Conservation (phyloP, 306 rosid genomes). For the Prunus davidiana region DNA sequence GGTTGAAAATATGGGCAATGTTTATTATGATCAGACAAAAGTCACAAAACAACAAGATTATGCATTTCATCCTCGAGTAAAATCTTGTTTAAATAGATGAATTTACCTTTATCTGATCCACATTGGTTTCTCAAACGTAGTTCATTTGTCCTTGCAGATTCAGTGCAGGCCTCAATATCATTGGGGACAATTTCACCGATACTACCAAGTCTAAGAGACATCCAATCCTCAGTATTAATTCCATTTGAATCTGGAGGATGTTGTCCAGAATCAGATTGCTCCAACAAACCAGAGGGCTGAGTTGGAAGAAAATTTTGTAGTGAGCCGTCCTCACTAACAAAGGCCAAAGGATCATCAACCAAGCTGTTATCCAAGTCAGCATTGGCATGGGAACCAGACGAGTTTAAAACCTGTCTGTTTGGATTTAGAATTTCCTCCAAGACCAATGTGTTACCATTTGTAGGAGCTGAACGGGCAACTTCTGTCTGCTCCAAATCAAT, state of each 20-base stretch:
- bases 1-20: background rate
- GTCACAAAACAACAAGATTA: background rate
- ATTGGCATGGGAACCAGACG: constrained; percentile 7
- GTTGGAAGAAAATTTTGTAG: constrained; percentile 16
- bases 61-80: background rate
- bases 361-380: constrained; percentile 9
- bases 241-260: constrained; percentile 12
- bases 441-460: background rate
- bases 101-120: constrained; percentile 19
- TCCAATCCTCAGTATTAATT: constrained; percentile 13
- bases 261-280: background rate
- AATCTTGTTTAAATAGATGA: background rate
- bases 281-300: constrained; percentile 11
- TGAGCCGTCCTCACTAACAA: constrained; percentile 4
- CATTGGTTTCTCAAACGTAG: background rate
- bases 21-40: background rate
- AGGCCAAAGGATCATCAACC: constrained; percentile 12
- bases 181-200: background rate
- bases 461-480: background rate
- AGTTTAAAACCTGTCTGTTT: constrained; percentile 6
- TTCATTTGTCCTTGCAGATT: constrained; percentile 1
- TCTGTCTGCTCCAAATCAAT: constrained; percentile 22
- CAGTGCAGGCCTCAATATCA: background rate
- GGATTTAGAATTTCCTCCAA: constrained; percentile 1
- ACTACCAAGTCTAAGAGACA: constrained; percentile 21